Conservation (phyloP, 177 flowering plant genomes). For the Vitis hybrid region DNA sequence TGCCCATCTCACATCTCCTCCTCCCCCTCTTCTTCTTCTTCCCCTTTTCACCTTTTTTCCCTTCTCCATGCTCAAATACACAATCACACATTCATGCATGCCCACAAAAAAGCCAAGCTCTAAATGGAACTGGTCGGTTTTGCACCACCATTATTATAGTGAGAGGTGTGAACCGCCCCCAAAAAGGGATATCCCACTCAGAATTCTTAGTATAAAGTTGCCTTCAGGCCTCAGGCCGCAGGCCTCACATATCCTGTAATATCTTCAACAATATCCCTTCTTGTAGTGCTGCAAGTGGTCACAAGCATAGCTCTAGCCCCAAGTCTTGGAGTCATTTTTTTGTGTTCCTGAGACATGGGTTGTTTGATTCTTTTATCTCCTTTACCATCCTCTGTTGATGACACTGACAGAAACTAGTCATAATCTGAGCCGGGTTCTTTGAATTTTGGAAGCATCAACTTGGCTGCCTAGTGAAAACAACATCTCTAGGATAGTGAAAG, state of each 20-base stretch:
- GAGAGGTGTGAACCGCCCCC: background rate
- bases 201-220: constrained; percentile 4
- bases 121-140: constrained; percentile 21
- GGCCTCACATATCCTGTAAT: background rate
- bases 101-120: background rate
- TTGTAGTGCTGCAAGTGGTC: constrained; percentile 20
- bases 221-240: background rate
- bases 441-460: constrained; percentile 5
- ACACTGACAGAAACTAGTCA: constrained; percentile 1
- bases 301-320: background rate
- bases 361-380: constrained; percentile 2
- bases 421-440: constrained; percentile 8
- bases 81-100: background rate
- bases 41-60: background rate
- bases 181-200: constrained; percentile 10
- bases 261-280: background rate
- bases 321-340: background rate
- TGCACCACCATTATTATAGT: background rate
- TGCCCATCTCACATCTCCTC: too few species aligned
- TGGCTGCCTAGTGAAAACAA: constrained; percentile 2
- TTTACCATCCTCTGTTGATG: background rate
- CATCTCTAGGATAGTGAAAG: constrained; percentile 8
- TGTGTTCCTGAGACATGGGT: constrained; percentile 11
- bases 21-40: too few species aligned
- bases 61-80: background rate